phyloP scores from a whole-genome alignment of 2,329 filamentous ascomycete genomes.

The Triangularia verruculosa region DNA sequence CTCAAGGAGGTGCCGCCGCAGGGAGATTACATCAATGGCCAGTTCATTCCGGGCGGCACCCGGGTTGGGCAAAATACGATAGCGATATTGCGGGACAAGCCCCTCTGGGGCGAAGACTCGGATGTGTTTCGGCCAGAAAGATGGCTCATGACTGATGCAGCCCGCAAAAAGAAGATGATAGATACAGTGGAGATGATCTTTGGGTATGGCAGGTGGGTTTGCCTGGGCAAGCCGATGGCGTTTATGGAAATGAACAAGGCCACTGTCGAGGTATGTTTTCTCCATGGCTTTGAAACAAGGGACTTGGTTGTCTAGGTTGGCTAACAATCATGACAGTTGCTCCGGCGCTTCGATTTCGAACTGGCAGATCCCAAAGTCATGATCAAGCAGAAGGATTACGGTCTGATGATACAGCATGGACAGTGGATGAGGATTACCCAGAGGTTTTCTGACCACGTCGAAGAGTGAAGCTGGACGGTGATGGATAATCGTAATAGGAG shows the following conservation, averaged over 20 bases:
- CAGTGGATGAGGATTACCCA: neutral
- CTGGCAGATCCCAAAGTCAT: neutral
- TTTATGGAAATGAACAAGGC: slow-evolving; percentile 43
- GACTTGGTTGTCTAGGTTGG: too few relatives aligned
- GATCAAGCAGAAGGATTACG: neutral
- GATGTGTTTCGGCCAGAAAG: slow-evolving; percentile 44
- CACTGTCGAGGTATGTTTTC: slow-evolving; percentile 22
- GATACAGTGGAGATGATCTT: slow-evolving; percentile 38
- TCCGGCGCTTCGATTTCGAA: neutral
- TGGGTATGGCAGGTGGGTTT: slow-evolving; percentile 37
- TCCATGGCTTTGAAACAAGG: neutral
- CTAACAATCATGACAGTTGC: neutral
- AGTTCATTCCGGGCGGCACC: slow-evolving; percentile 12
- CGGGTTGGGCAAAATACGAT: slow-evolving; percentile 30
- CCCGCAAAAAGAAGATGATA: slow-evolving; percentile 32
- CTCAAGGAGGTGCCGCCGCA: slow-evolving; percentile 27
- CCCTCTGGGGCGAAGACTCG: slow-evolving; percentile 37
- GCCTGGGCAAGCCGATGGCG: slow-evolving; percentile 43
- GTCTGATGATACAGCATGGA: neutral
- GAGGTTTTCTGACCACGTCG: neutral
- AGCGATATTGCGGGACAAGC: slow-evolving; percentile 33
- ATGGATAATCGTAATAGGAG: neutral
- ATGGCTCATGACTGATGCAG: slow-evolving; percentile 40
- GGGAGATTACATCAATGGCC: slow-evolving; percentile 30
- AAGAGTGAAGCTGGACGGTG: neutral